These are phyloP conservation scores for Plasmodium ovale DNA, from an alignment of 169 alveolate species.

Conservation along the genomic window DNA sequence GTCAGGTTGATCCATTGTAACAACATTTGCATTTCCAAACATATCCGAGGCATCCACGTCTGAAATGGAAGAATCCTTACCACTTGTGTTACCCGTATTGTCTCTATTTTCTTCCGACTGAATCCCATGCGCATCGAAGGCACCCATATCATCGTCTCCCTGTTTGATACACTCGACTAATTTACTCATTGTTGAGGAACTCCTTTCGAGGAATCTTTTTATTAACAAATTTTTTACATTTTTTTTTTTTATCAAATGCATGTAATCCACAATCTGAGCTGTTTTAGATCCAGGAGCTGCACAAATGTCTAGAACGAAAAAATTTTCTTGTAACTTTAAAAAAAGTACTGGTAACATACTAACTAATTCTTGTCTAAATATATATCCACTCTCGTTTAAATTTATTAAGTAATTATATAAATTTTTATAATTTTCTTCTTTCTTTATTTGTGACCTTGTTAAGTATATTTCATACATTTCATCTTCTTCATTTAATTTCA, in stretches of 20 bases:
- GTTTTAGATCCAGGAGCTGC: conserved; percentile 98
- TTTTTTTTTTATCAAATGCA: conserved; percentile 57
- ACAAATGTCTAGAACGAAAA: conserved; percentile 95
- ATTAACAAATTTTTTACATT: conserved; percentile 43
- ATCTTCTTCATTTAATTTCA: conserved; percentile 70
- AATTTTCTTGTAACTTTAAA: conserved; percentile 90
- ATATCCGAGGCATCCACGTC: neutral
- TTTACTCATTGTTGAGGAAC: neutral
- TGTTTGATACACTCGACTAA: neutral
- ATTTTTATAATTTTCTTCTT: conserved; percentile 74
- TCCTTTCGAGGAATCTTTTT: conserved; percentile 24
- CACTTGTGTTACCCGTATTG: neutral
- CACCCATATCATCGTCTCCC: neutral
- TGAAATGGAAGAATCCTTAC: neutral
- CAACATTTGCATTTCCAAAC: neutral
- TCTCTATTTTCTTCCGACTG: neutral
- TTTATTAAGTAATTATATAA: conserved; percentile 84
- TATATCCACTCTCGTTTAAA: conserved; percentile 93
- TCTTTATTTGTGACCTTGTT: conserved; percentile 79
- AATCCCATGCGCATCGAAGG: neutral
- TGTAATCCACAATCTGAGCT: conserved; percentile 79
- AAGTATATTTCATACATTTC: conserved; percentile 66
- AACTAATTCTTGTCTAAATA: conserved; percentile 96
- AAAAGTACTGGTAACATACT: conserved; percentile 97
- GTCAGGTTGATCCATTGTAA: neutral